Base-by-base conservation (phyloP, 208 protist genomes). In the Trypanosoma congolense region DNA sequence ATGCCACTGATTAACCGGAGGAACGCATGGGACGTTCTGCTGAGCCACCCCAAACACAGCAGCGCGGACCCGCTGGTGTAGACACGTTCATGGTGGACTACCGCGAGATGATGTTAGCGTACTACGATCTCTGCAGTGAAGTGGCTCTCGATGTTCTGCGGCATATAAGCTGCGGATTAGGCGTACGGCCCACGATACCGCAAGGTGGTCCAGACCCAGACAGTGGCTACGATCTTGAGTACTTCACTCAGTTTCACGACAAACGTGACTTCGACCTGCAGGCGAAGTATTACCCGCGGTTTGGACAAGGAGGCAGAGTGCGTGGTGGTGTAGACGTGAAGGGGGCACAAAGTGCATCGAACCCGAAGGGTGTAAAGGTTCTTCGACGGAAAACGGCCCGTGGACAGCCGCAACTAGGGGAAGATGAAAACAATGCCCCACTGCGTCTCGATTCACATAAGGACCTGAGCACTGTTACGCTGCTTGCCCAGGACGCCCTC, bases 41-140 rank as follows among this genome's bases (percentile, higher is more conserved):
- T 90, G 5, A 83, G 77, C 61, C 78, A 85, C 67, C 78, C 83
- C 4, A 76, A 75, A 57, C 46, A 44, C 1, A 30, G 35, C 3
- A 40, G 43, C 43, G 52, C 35, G 0, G 46, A 29, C 19, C 28
- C 22, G 12, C 26, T 0, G 47, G 55, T 14, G 80, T 73, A 58
- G 75, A 87, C 66, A 86, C 85, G 53, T 89, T 90, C 31, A 87
- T 87, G 82, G 75, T 76, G 14, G 86, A 93, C 62, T 90, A 90
- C 58, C 70, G 77, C 22, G 80, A 90, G 48, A 90, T 88, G 80
- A 71, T 93, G 69, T 67, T 88, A 63, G 80, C 82, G 9, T 93
- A 90, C 69, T 93, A 90, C 60, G 86, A 90, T 18, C 73, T 88
- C 42, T 90, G 81, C 75, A 70, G 65, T 44, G 77, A 64, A 41